Base-by-base conservation (phyloP, 208 protist genomes). In the Strigomonas galati region DNA sequence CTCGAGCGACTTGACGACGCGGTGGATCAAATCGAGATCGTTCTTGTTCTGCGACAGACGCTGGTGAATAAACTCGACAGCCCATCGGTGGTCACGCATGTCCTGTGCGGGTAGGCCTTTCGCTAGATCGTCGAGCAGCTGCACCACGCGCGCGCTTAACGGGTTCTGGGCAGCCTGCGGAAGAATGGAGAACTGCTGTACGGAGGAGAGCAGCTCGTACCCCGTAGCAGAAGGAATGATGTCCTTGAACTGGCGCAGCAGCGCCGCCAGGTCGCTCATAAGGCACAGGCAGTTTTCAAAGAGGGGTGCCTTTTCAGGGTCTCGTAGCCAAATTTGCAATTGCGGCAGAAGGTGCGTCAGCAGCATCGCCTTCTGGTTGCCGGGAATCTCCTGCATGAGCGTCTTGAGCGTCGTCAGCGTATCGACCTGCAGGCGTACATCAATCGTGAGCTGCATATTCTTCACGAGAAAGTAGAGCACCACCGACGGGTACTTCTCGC, bases 21-120 rank as follows among this genome's bases (percentile, higher is more conserved):
- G 79, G 37, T 87, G 73, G 26, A 96, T 74, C 17, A 96, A 64
- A 35, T 89, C 85, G 12, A 91, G 70, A 62, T 96, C 87, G 43
- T 78, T 82, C 59, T 92, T 92, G 68, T 93, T 90, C 65, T 93
- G 90, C 19, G 84, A 90, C 17, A 96, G 78, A 6, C 90, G 84
- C 72, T 96, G 87, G 62, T 96, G 87, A 69, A 93, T 92, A 69
- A 93, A 96, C 76, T 92, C 87, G n/a, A 93, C 79, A 27, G 90
- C 82, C 87, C 90, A 96, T 4, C 87, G 71, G 65, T 95, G 79
- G 69, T 91, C 79, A n/a, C 84, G 85, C 84, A 94, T 93, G 65
- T 96, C 85, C 58, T 91, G 84, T 23, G 84, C 76, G 2, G 90
- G 85, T 23, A 96, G 71, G 37, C 77, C 76, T 23, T 82, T 77